Percentiles rank a stretch among this genome's conserved stretches.
These are phyloP conservation scores for Lipomyces lipofer DNA, from an alignment of 805 yeast genomes.

Conservation along the genomic window DNA sequence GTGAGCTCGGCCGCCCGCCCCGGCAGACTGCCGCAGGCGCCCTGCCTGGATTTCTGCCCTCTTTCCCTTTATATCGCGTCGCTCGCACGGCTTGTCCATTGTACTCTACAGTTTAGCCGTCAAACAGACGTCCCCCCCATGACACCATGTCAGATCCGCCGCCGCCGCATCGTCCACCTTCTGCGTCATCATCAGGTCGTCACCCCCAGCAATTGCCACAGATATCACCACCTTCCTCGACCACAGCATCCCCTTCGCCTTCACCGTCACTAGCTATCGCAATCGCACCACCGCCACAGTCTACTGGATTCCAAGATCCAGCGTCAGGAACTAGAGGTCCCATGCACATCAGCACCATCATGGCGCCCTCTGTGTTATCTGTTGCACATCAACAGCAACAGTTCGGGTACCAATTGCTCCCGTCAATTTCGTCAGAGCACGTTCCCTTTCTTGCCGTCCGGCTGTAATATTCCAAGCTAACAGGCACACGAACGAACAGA, in stretches of 20 bases:
- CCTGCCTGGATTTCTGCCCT: too few relatives aligned
- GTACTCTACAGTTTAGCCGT: too few relatives aligned
- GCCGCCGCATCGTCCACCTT: background rate
- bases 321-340: background rate
- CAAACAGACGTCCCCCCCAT: too few relatives aligned
- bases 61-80: too few relatives aligned
- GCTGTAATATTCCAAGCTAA: background rate
- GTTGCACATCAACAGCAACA: background rate
- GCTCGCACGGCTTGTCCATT: too few relatives aligned
- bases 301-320: background rate
- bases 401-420: background rate
- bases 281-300: too few relatives aligned
- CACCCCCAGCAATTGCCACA: background rate
- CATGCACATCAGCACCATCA: background rate
- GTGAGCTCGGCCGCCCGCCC: too few relatives aligned
- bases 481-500: background rate
- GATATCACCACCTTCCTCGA: background rate
- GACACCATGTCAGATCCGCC: background rate
- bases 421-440: background rate
- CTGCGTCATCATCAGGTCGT: background rate
- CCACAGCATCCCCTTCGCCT: background rate
- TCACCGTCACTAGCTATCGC: too few relatives aligned
- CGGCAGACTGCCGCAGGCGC: too few relatives aligned
- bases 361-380: background rate
- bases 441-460: background rate